These are phyloP conservation scores for Capsicum baccatum DNA, from an alignment of 257 asterid species.

Conservation along the genomic window DNA sequence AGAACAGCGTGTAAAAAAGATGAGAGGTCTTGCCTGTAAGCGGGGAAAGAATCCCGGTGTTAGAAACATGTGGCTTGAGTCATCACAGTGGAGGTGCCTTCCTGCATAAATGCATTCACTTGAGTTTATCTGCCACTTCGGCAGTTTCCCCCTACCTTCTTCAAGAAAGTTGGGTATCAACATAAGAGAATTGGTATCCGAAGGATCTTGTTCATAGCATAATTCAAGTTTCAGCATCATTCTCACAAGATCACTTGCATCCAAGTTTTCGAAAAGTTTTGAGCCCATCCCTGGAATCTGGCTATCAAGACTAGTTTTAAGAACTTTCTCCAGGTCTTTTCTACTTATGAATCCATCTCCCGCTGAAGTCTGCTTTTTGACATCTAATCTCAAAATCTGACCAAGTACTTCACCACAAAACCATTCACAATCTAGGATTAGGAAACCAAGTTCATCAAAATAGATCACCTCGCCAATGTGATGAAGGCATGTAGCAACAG, in stretches of 20 bases:
- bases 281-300: slow-evolving; percentile 65
- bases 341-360: slow-evolving; percentile 65
- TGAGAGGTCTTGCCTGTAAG: slow-evolving; percentile 61
- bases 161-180: slow-evolving; percentile 70
- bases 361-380: slow-evolving; percentile 44
- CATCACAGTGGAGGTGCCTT: slow-evolving; percentile 76
- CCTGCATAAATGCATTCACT: slow-evolving; percentile 65
- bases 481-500: slow-evolving; percentile 75
- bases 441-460: slow-evolving; percentile 60
- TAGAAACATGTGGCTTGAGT: slow-evolving; percentile 72
- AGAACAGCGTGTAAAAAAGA: neutral
- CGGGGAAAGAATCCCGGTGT: slow-evolving; percentile 83
- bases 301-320: slow-evolving; percentile 59
- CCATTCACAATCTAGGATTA: slow-evolving; percentile 83
- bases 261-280: slow-evolving; percentile 62
- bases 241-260: slow-evolving; percentile 59
- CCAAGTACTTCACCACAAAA: slow-evolving; percentile 74
- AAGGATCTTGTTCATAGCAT: slow-evolving; percentile 75
- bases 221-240: slow-evolving; percentile 87
- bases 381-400: slow-evolving; percentile 59
- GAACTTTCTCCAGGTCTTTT: slow-evolving; percentile 73
- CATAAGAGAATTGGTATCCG: slow-evolving; percentile 57
- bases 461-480: slow-evolving; percentile 78
- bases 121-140: slow-evolving; percentile 58
- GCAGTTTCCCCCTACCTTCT: slow-evolving; percentile 72